A percentile compares a stretch with the other conserved stretches of the same genome.
phyloP scores from a whole-genome alignment of 1,139 yeast species.

The Arxiozyma bovina region DNA sequence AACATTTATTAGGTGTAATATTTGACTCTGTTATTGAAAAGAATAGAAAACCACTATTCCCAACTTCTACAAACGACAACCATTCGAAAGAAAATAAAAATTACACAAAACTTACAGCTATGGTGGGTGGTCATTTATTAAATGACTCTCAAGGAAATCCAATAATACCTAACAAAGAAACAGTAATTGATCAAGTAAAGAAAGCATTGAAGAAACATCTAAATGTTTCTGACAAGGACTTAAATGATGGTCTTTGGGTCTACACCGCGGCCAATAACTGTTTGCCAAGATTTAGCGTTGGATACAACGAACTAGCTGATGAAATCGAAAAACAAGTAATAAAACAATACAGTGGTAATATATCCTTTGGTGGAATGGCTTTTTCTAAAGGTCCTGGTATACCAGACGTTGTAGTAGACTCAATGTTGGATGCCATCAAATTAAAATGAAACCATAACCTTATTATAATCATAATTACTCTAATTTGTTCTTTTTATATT shows the following conservation, averaged over 20 bases:
- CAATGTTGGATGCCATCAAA: constrained; percentile 46
- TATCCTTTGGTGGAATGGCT: constrained; percentile 73
- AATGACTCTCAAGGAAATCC: constrained; percentile 21
- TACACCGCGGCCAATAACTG: constrained; percentile 39
- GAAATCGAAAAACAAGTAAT: constrained; percentile 33
- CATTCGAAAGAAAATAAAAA: constrained; percentile 16
- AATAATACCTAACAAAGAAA: constrained; percentile 40
- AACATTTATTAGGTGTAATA: constrained; percentile 70
- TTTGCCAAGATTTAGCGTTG: constrained; percentile 76
- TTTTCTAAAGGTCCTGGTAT: constrained; percentile 81
- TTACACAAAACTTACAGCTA: constrained; percentile 70
- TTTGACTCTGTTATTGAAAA: constrained; percentile 79
- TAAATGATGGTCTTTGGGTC: constrained; percentile 28
- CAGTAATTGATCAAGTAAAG: constrained; percentile 39
- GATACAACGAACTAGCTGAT: constrained; percentile 48
- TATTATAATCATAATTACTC: neutral
- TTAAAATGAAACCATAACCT: neutral
- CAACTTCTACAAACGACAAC: constrained; percentile 5
- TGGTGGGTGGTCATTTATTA: constrained; percentile 81
- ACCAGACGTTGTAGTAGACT: constrained; percentile 71
- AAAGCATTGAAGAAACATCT: constrained; percentile 44
- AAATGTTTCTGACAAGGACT: constrained; percentile 36
- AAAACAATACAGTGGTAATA: constrained; percentile 34
- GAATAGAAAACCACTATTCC: constrained; percentile 32
- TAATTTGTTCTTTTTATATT: neutral